Percentiles rank a stretch among this genome's conserved stretches.
Conservation (phyloP, 305 asterid species). For the Fraxinus xanthoxyloides region DNA sequence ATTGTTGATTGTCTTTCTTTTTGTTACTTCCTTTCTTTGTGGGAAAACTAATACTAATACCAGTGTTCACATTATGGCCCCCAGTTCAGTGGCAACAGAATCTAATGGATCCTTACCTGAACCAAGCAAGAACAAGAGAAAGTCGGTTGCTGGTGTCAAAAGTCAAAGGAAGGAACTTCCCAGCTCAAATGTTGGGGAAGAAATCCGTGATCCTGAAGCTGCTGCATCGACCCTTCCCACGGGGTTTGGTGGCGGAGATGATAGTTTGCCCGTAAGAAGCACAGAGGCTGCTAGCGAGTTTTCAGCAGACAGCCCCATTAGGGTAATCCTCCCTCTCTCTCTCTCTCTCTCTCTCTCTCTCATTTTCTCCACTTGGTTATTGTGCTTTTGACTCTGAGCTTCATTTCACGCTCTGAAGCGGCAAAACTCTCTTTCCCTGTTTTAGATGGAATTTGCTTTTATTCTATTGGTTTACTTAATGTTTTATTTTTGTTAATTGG, state of each 20-base stretch:
- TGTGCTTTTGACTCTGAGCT: neutral
- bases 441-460: neutral
- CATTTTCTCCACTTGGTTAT: neutral
- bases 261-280: conserved; percentile 37
- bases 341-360: neutral
- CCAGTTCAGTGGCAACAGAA: conserved; percentile 52
- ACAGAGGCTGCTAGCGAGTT: conserved; percentile 48
- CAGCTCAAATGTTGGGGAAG: conserved; percentile 36
- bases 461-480: neutral
- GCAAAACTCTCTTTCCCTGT: neutral
- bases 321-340: conserved; percentile 22
- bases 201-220: conserved; percentile 34
- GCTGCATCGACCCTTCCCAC: conserved; percentile 29
- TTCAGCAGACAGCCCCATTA: conserved; percentile 64
- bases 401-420: neutral
- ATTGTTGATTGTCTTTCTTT: neutral
- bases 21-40: neutral
- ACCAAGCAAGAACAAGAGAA: conserved; percentile 40
- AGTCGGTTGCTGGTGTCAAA: conserved; percentile 26
- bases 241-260: conserved; percentile 36
- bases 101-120: conserved; percentile 54
- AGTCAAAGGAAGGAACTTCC: conserved; percentile 12
- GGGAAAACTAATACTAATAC: conserved; percentile 20
- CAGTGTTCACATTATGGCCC: conserved; percentile 17
- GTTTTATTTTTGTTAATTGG: conserved; percentile 18